phyloP scores from a whole-genome alignment of 306 rosid genomes.

The Comarum palustre region DNA sequence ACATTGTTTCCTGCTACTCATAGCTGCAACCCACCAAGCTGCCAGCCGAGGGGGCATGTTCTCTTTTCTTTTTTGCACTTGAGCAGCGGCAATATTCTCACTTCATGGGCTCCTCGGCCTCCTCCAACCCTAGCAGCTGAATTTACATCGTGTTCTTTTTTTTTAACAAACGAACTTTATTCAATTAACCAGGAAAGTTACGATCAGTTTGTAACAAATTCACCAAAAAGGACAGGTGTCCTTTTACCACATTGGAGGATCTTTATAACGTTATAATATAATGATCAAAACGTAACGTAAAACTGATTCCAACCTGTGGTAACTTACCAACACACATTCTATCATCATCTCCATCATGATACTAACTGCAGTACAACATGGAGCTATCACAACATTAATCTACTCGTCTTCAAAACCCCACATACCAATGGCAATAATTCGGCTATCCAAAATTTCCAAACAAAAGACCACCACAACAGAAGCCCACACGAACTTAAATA shows the following conservation, averaged over 20 bases:
- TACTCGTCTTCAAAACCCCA: not conserved
- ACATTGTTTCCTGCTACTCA: not conserved
- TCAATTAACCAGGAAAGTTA: no score
- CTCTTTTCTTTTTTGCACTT: not conserved
- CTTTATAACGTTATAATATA: not conserved
- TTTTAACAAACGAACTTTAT: no score
- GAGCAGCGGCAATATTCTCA: not conserved
- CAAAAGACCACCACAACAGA: not conserved
- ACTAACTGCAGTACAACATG: not conserved
- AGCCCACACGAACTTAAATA: not conserved
- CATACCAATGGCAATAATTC: slow-evolving; percentile 10
- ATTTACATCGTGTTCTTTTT: not conserved
- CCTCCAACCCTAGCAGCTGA: not conserved
- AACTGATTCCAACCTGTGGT: not conserved
- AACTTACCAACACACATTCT: not conserved
- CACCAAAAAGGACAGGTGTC: no score
- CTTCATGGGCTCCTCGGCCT: not conserved
- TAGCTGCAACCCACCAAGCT: not conserved
- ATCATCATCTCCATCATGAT: not conserved
- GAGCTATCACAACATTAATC: slow-evolving; percentile 1
- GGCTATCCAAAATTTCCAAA: not conserved
- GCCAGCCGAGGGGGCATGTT: not conserved
- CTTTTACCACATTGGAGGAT: not conserved
- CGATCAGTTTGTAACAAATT: no score
- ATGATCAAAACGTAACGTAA: not conserved